phyloP scores from a whole-genome alignment of 78 protist species.

The Dictyostelium firmibasis region DNA sequence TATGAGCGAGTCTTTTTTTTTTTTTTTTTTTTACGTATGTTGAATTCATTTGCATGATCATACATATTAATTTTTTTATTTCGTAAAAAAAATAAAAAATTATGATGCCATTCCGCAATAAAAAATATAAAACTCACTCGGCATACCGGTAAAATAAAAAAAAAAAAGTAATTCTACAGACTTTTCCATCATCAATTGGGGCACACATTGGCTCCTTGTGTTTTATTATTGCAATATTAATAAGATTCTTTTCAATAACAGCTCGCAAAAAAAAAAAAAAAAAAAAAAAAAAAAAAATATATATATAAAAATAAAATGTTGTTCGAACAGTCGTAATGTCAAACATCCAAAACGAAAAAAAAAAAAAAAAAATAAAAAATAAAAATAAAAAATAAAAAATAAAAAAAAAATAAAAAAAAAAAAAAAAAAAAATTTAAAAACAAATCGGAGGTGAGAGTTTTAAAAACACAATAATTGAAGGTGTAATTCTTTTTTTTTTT shows the following conservation, averaged over 20 bases:
- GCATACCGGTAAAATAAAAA: background rate
- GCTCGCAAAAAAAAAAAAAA: background rate
- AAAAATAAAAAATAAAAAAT: too few species aligned
- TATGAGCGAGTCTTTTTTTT: background rate
- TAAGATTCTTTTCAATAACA: background rate
- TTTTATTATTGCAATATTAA: background rate
- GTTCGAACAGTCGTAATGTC: too few species aligned
- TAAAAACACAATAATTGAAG: too few species aligned
- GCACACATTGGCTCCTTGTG: background rate
- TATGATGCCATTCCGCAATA: background rate
- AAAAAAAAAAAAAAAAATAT: too few species aligned
- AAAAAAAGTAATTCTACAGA: background rate
- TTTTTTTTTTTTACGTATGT: background rate
- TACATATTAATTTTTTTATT: background rate
- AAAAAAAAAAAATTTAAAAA: too few species aligned
- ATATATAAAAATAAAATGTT: too few species aligned
- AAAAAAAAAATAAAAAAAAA: too few species aligned
- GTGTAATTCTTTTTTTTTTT: too few species aligned
- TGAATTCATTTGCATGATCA: background rate
- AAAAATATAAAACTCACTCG: background rate
- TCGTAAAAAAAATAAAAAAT: background rate
- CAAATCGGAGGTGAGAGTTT: too few species aligned
- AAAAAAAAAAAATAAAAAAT: too few species aligned
- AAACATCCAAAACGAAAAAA: too few species aligned
- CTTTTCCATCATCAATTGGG: background rate